Base-by-base conservation (phyloP, 2,329 filamentous ascomycete species). In the Fusarium napiforme region DNA sequence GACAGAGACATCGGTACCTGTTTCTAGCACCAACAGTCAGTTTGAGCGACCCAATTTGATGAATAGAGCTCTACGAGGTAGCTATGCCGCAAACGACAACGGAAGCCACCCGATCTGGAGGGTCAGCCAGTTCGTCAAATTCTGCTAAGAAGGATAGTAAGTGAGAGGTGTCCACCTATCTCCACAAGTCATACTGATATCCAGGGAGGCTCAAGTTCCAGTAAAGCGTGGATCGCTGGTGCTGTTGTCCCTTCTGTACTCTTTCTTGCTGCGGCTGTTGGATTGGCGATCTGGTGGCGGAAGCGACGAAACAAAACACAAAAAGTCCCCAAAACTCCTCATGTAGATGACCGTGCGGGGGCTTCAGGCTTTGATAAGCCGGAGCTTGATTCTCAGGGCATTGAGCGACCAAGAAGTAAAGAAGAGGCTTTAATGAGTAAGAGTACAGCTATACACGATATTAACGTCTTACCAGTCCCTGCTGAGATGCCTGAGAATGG, bases 161-260 rank as follows among this genome's bases (percentile, higher is more conserved):
- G 32, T 23, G 1, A 26, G 1, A 21, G 0, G 2, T 4, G 7
- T 14, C 2, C 9, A 10, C 4, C 15, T 23, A 7, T 19, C 12
- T 21, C 18, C 9, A 7, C 19, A 30, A 47, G 19, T 4, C n/a
- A 21, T 19, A 52, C n/a, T 52, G 11, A 23, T 26, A 52, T 34
- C 9, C 1, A 19, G 9, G 8, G 11, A 36, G 49, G n/a, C 18
- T 36, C 49, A 21, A 7, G 49, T 19, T 52, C n/a, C 9, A 11
- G 8, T 10, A 52, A 52, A 7, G 32, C n/a, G 7, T 52, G 49
- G 49, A 36, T 36, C 1, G 12, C 49, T 36, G n/a, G 49, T 2
- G 32, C 49, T 21, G 16, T 36, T 36, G 49, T 52, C 2, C 49
- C 49, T 9, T 36, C 16, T 15, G 12, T 26, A 1, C 32, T 52